Base-by-base conservation (phyloP, 257 asterid genomes). In the Anisodus tanguticus region DNA sequence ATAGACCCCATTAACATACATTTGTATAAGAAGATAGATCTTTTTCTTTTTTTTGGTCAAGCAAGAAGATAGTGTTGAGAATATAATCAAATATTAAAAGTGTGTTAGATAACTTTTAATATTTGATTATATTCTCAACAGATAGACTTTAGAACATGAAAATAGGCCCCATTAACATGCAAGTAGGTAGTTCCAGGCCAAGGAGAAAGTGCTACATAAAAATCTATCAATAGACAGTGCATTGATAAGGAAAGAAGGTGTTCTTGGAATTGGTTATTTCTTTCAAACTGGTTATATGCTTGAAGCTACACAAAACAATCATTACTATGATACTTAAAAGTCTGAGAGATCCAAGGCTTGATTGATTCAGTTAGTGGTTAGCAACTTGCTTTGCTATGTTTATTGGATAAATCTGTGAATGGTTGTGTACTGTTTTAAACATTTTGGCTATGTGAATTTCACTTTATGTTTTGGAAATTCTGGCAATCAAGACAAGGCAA, bases 251-350 rank as follows among this genome's bases (percentile, higher is more conserved):
- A 51, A 76, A 51, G 63, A 47, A 12, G 19, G 63, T 0, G 0
- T 51, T 76, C 26, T 51, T 0, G 7, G 6, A 22, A 3, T 53
- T 76, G 45, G 6, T 3, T 76, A 26, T 64, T 22, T 76, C 81
- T 22, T 49, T 51, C 81, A 6, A 51, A 22, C 81, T 74, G 0
- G 81, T 51, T 74, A 53, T 76, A 51, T 26, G 81, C 63, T 76
- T 13, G 57, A 2, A 51, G 3, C 71, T 64, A 51, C 45, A 3
- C 6, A 76, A 51, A 2, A 3, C 43, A 51, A 22, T 26, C 7
- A 51, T 0, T 1, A 2, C 45, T 22, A 49, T n/a, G 22, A 76
- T 49, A 76, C 45, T 6, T 22, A 19, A 49, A 7, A 10, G 4
- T 22, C 60, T 19, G 62, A 74, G 80, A 49, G 62, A 72, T 22